Evolutionary conservation across 805 yeast species (phyloP), one percentile per base, ranked within the genome.

Genomic region (Yamadazyma ubonensis): DNA sequence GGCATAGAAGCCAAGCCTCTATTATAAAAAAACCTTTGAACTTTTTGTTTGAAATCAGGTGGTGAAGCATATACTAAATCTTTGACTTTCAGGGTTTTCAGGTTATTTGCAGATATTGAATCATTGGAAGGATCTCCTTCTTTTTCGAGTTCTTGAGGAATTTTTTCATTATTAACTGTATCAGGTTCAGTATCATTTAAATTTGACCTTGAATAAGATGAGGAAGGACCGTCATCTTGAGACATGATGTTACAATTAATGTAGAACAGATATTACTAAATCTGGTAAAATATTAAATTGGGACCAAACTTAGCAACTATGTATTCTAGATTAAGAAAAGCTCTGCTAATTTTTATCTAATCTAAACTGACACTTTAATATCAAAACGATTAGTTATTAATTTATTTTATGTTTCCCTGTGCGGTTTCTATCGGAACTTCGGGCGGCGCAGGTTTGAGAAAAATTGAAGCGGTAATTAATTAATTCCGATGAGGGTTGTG

Each of bases 1-100:
- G 75, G 75, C 43, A 66, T 51, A 16, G 46, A 47, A 5, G 57
- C 60, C 42, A 50, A 26, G 2, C 61, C 64, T 21, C 49, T 43
- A 6, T 45, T 39, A 36, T 53, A 60, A 11, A 57, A 49, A 27
- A 38, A 53, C 21, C 43, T 20, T 12, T 55, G 52, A 6, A 54
- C 22, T 29, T 45, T 43, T 34, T 45, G 53, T 31, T 47, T 52
- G 33, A 55, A 51, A 36, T 49, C 49, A 2, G 61, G 63, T 3
- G 65, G 53, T 12, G 39, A 33, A 7, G 58, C 39, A 5, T 20
- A 16, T 8, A 37, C 30, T 10, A 47, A 19, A n/a, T 44, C 46
- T 25, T 27, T 22, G 7, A 21, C 35, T 7, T 10, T 32, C 14
- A 18, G 35, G 3, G 27, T 32, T 6, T n/a, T 32, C 19, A 12